These are phyloP conservation scores for Escovopsis sp. DNA, from an alignment of 2,329 filamentous ascomycete species.

Conservation along the genomic window DNA sequence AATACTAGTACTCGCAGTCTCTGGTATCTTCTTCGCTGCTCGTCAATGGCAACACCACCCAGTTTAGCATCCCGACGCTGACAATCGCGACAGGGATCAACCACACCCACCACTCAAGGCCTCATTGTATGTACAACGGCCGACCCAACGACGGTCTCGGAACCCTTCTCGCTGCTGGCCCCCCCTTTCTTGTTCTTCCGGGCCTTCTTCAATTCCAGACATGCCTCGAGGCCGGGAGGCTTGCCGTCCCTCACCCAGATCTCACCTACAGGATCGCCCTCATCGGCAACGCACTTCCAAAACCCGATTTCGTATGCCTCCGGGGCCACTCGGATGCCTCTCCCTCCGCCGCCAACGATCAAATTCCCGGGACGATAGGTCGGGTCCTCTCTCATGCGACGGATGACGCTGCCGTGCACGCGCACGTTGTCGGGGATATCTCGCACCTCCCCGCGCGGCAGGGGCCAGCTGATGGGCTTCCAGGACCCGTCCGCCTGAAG, in stretches of 20 bases:
- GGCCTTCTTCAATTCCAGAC: neutral
- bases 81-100: no score
- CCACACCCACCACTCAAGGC: no score
- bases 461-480: constrained; percentile 67
- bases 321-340: constrained; percentile 49
- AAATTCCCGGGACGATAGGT: constrained; percentile 64
- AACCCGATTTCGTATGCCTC: constrained; percentile 51
- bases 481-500: constrained; percentile 57
- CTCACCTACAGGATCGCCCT: constrained; percentile 55
- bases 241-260: constrained; percentile 35
- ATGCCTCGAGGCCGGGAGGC: neutral
- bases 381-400: constrained; percentile 48
- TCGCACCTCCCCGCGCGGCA: constrained; percentile 62
- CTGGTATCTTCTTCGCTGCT: no score
- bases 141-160: neutral
- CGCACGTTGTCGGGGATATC: constrained; percentile 58
- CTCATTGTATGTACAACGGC: no score
- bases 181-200: constrained; percentile 2
- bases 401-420: constrained; percentile 61
- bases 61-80: no score
- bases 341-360: constrained; percentile 64
- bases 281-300: constrained; percentile 51
- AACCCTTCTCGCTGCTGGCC: constrained; percentile 1
- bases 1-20: no score
- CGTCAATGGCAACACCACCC: no score